phyloP scores from a whole-genome alignment of 2,329 filamentous ascomycete genomes.

The Arthrobotrys conoides region DNA sequence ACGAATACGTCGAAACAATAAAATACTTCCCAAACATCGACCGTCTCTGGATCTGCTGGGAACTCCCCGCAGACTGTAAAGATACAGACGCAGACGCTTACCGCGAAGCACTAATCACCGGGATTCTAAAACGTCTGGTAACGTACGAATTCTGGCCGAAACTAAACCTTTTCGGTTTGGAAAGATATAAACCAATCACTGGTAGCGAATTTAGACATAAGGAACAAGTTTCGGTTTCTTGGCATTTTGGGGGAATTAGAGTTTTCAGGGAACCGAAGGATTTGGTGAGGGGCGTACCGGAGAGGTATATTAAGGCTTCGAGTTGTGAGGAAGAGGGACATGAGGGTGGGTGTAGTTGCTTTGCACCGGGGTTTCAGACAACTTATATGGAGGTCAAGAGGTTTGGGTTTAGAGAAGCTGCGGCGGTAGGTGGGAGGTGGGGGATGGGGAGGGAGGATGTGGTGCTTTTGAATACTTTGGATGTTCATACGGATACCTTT shows the following conservation, averaged over 20 bases:
- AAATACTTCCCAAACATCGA: slow-evolving; percentile 31
- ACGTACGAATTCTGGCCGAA: slow-evolving; percentile 22
- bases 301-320: slow-evolving; percentile 13
- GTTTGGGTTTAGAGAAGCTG: slow-evolving; percentile 13
- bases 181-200: slow-evolving; percentile 9
- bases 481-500: slow-evolving; percentile 15
- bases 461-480: slow-evolving; percentile 12
- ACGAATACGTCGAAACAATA: slow-evolving; percentile 21
- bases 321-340: slow-evolving; percentile 13
- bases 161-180: slow-evolving; percentile 10
- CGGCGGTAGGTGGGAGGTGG: not conserved
- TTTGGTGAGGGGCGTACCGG: not conserved
- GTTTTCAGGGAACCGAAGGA: slow-evolving; percentile 1
- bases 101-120: slow-evolving; percentile 1
- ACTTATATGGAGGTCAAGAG: slow-evolving; percentile 20
- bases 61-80: slow-evolving; percentile 13
- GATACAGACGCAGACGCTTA: slow-evolving; percentile 2
- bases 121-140: slow-evolving; percentile 6
- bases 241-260: slow-evolving; percentile 21
- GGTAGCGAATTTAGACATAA: slow-evolving; percentile 4
- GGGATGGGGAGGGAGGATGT: slow-evolving; percentile 10
- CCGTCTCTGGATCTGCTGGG: slow-evolving; percentile 18
- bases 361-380: slow-evolving; percentile 21
- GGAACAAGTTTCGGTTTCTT: slow-evolving; percentile 11
- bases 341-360: slow-evolving; percentile 17